Percentiles rank a stretch among this genome's conserved stretches.
Evolutionary conservation across 2,329 filamentous ascomycete genomes (phyloP).

Genomic region (Aureobasidium mangrovei): DNA sequence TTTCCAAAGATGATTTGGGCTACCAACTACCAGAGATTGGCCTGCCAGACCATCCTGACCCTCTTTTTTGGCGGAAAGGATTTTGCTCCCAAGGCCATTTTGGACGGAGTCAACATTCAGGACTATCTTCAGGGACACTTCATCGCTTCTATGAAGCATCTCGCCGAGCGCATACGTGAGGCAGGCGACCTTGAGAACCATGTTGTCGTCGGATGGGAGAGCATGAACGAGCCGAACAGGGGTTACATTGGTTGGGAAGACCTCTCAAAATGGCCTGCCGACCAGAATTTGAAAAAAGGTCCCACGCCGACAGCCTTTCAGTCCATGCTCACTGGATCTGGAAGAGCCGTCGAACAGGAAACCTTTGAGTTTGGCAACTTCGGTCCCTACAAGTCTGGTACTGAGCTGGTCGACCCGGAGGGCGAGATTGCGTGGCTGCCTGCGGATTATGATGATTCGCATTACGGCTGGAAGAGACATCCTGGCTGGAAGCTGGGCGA

Average conservation of each 20-base stretch:
- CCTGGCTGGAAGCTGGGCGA: slow-evolving; percentile 85
- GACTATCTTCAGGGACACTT: slow-evolving; percentile 89
- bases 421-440: slow-evolving; percentile 80
- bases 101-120: slow-evolving; percentile 91
- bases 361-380: slow-evolving; percentile 91
- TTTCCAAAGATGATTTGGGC: slow-evolving; percentile 99
- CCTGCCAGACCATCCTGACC: slow-evolving; percentile 84
- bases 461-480: slow-evolving; percentile 85
- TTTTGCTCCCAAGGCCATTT: slow-evolving; percentile 92
- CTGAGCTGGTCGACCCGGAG: slow-evolving; percentile 74
- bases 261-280: slow-evolving; percentile 68
- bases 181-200: slow-evolving; percentile 81
- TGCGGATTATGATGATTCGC: slow-evolving; percentile 70
- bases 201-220: slow-evolving; percentile 92
- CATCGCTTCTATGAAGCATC: slow-evolving; percentile 65
- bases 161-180: slow-evolving; percentile 78
- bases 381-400: slow-evolving; percentile 83
- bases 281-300: slow-evolving; percentile 86
- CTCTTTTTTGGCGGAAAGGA: slow-evolving; percentile 85
- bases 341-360: slow-evolving; percentile 79
- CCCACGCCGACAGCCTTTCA: slow-evolving; percentile 93
- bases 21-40: slow-evolving; percentile 87
- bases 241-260: slow-evolving; percentile 79
- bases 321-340: slow-evolving; percentile 82
- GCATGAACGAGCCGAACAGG: slow-evolving; percentile 86